A percentile compares a stretch with the other conserved stretches of the same genome.
Evolutionary conservation across 139 green algal genomes (phyloP).

Genomic region (Closterium sp.): DNA sequence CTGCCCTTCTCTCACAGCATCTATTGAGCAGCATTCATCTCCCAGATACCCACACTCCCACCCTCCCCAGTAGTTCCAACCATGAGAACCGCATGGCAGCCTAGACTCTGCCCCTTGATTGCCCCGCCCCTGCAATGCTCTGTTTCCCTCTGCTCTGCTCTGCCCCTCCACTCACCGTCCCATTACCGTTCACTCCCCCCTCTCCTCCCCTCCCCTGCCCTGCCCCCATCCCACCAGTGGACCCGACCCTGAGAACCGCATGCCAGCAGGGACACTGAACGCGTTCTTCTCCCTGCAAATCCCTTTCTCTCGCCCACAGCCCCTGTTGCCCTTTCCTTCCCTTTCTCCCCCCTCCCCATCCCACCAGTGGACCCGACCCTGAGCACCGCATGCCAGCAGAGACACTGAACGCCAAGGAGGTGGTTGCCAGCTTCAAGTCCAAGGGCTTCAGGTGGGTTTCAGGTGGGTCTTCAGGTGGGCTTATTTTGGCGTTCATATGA

Average conservation of each 20-base stretch:
- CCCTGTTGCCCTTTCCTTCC: background rate
- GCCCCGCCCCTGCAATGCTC: too few species aligned
- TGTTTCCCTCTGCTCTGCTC: too few species aligned
- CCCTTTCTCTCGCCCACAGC: background rate
- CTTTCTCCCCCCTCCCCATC: background rate
- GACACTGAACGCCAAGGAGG: background rate
- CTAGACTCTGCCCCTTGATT: too few species aligned
- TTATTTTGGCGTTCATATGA: background rate
- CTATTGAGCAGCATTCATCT: too few species aligned
- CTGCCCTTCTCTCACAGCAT: too few species aligned
- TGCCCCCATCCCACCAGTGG: background rate
- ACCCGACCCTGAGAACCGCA: background rate
- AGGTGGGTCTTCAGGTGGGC: background rate
- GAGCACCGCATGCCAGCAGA: background rate
- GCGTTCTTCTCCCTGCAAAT: too few species aligned
- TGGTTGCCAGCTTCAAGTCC: background rate
- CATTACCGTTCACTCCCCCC: too few species aligned
- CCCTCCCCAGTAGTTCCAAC: too few species aligned
- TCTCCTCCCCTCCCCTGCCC: background rate
- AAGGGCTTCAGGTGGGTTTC: background rate
- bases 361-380: background rate
- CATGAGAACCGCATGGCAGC: too few species aligned
- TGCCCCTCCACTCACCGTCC: too few species aligned
- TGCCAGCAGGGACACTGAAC: too few species aligned
- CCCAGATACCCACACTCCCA: too few species aligned